Evolutionary conservation across 1,139 yeast species (phyloP).

Genomic region (Nadsonia starkeyi-henricii): DNA sequence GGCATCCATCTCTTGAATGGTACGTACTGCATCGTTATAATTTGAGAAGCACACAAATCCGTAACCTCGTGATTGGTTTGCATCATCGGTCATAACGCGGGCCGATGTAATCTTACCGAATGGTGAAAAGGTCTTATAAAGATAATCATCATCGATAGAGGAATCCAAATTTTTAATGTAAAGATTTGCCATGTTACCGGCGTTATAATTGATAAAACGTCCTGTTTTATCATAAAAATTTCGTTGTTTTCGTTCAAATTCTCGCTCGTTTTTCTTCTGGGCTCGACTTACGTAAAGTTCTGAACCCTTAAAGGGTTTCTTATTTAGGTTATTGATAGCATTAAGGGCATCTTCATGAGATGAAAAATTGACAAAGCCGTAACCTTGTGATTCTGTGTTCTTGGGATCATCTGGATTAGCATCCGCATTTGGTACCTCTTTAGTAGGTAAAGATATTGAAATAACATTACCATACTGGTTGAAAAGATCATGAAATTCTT

Average conservation of each 20-base stretch:
- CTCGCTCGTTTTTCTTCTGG: constrained; percentile 83
- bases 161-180: constrained; percentile 83
- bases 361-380: constrained; percentile 78
- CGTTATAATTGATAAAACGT: constrained; percentile 2
- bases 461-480: background rate
- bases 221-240: constrained; percentile 17
- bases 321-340: constrained; percentile 69
- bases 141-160: constrained; percentile 62
- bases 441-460: background rate
- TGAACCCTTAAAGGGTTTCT: constrained; percentile 27
- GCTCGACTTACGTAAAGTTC: constrained; percentile 84
- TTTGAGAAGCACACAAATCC: constrained; percentile 90
- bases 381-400: constrained; percentile 31
- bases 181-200: constrained; percentile 69
- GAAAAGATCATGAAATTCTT: background rate
- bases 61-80: constrained; percentile 81
- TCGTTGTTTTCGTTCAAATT: constrained; percentile 75
- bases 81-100: constrained; percentile 78
- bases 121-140: constrained; percentile 69
- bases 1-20: constrained; percentile 61
- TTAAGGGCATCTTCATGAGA: constrained; percentile 64
- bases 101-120: constrained; percentile 84
- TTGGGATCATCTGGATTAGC: background rate
- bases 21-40: constrained; percentile 87
- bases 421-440: background rate